Conservation (phyloP, 2,329 filamentous ascomycete genomes). For the Paramyrothecium roridum region DNA sequence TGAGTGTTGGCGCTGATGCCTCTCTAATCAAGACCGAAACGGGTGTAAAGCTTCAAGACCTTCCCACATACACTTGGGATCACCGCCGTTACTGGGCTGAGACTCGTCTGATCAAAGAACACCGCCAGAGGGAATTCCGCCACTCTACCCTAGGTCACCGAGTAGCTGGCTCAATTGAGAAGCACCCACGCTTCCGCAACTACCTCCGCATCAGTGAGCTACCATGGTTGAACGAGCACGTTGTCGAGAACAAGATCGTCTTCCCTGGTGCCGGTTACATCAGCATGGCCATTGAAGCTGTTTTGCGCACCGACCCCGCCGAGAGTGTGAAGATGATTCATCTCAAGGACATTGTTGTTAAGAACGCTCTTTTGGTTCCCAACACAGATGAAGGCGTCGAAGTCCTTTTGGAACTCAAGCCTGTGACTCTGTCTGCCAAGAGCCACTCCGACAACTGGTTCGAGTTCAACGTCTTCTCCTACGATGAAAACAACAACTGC, state of each 20-base stretch:
- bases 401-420: constrained; percentile 16
- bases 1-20: constrained; percentile 9
- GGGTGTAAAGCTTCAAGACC: constrained; percentile 7
- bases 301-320: constrained; percentile 8
- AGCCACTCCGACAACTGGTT: constrained; percentile 17
- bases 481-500: constrained; percentile 18
- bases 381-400: constrained; percentile 18
- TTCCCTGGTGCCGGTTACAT: constrained; percentile 33
- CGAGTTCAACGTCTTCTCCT: constrained; percentile 20
- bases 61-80: constrained; percentile 27
- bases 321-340: constrained; percentile 12
- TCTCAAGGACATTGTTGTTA: constrained; percentile 15
- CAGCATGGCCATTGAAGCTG: constrained; percentile 25
- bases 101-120: constrained; percentile 16
- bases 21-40: constrained; percentile 9
- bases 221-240: constrained; percentile 31
- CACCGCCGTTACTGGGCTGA: constrained; percentile 24
- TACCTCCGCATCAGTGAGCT: constrained; percentile 23
- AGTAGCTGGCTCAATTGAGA: constrained; percentile 14
- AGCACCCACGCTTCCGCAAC: constrained; percentile 28
- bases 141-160: constrained; percentile 22
- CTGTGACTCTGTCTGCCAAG: constrained; percentile 13
- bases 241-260: constrained; percentile 21
- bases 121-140: constrained; percentile 14
- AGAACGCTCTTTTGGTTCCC: constrained; percentile 18